Conservation (phyloP, 106 monocot species). For the Dactylorhiza incarnata region DNA sequence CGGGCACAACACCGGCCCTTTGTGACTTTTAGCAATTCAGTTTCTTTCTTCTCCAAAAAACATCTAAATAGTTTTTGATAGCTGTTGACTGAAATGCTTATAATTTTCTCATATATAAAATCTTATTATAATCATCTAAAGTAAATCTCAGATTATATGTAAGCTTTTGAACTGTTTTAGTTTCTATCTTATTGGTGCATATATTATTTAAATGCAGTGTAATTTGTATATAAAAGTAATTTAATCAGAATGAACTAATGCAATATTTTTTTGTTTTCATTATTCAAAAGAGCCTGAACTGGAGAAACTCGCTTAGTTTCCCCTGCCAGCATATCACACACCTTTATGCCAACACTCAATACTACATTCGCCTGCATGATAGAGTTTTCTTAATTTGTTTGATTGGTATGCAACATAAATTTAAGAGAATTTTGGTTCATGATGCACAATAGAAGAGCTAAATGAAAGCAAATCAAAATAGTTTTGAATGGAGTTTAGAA, state of each 20-base stretch:
- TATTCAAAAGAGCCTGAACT: background rate
- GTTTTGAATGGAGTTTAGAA: background rate
- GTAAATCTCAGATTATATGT: background rate
- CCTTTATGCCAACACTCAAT: background rate
- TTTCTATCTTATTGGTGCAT: background rate
- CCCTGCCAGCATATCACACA: background rate
- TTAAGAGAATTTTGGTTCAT: background rate
- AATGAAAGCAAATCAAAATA: background rate
- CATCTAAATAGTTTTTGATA: background rate
- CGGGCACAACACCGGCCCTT: too few relatives aligned
- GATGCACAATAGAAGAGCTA: background rate
- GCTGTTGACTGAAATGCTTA: background rate
- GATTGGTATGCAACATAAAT: background rate
- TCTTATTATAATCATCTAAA: background rate
- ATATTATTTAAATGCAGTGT: background rate
- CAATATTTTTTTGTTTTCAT: background rate
- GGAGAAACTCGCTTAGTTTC: background rate
- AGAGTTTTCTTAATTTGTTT: background rate
- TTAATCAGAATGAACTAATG: background rate
- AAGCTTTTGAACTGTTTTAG: background rate
- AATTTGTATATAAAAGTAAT: background rate
- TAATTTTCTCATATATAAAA: background rate
- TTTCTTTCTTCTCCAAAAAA: background rate
- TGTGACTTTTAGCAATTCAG: constrained; percentile 15
- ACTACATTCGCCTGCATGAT: background rate